Evolutionary conservation across 805 yeast genomes (phyloP), one percentile per base, ranked within the genome.

Genomic region (Wickerhamomyces rabaulensis): DNA sequence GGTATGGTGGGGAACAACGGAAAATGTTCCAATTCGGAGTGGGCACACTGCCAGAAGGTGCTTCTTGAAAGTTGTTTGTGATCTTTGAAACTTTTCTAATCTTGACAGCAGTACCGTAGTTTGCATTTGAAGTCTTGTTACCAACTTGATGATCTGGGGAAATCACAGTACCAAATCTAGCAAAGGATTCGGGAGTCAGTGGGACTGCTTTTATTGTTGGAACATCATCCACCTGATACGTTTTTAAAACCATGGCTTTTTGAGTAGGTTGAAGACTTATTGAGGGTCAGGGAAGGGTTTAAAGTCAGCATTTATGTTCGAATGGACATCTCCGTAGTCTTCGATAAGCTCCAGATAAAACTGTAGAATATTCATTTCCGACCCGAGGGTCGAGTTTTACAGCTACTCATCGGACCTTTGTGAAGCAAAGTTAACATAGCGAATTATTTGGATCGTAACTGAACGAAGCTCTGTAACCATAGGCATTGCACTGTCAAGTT

Each of bases 51-150:
- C 74, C 70, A 50, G 82, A 73, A 5, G 79, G 74, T 9, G 81
- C 73, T 4, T 65, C 47, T 0, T 46, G 52, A 54, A 73, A 87
- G 40, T 71, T 66, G 61, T 84, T 84, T 4, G 65, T 66, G 3
- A 86, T 71, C 2, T 88, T 84, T 1, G 94, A 81, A 5, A 90
- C 94, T 51, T 82, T 74, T 51, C 78, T 79, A 40, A 88, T 63
- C 57, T 91, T 91, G 6, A 77, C 70, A 1, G 97, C 97, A 2
- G 97, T 91, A n/a, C 97, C 97, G 60, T 91, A 90, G 66, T 91
- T 91, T 5, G 97, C 97, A 19, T 75, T 66, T 6, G 75, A 61
- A 27, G 73, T 62, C 35, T 64, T 59, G 42, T 73, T 67, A 23
- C 42, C 60, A 25, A 87, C 70, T 63, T 87, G 95, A 56, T 88